Evolutionary conservation across 139 green algal species (phyloP).

Genomic region (Chlamydomonas sp.): DNA sequence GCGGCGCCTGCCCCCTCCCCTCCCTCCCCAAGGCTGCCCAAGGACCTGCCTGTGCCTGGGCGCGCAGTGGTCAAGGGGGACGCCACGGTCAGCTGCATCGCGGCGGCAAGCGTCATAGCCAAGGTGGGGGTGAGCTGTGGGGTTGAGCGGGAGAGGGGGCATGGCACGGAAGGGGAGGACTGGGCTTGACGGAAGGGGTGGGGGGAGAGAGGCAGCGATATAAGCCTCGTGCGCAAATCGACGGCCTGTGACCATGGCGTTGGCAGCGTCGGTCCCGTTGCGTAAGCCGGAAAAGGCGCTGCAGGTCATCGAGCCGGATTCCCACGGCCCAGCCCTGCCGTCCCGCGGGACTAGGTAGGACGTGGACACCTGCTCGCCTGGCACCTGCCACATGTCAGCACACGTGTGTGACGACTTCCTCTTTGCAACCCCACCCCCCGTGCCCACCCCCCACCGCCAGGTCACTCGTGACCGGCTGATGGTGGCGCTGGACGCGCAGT

Average conservation of each 20-base stretch:
- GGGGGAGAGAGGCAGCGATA: too few relatives aligned
- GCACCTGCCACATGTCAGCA: too few relatives aligned
- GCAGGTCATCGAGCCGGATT: neutral
- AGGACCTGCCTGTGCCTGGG: constrained; percentile 34
- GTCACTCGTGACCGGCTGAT: constrained; percentile 93
- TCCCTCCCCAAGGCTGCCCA: constrained; percentile 32
- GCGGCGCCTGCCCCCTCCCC: neutral
- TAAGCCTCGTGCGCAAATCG: too few relatives aligned
- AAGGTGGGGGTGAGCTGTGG: constrained; percentile 68
- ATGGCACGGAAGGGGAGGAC: too few relatives aligned
- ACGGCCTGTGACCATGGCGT: too few relatives aligned
- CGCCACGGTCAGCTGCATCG: constrained; percentile 78
- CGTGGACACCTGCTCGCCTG: too few relatives aligned
- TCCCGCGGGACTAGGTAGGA: too few relatives aligned
- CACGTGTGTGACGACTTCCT: neutral
- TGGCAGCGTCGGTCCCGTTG: too few relatives aligned
- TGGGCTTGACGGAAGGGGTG: too few relatives aligned
- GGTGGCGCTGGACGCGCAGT: constrained; percentile 73
- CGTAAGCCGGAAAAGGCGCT: too few relatives aligned
- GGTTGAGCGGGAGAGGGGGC: neutral
- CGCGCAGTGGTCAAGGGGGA: constrained; percentile 87
- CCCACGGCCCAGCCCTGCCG: neutral
- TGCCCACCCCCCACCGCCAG: constrained; percentile 27
- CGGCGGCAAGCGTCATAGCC: constrained; percentile 90
- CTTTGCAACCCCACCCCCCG: neutral